Base-by-base conservation (phyloP, 83 land plant genomes). In the Isoetes engelmannii region DNA sequence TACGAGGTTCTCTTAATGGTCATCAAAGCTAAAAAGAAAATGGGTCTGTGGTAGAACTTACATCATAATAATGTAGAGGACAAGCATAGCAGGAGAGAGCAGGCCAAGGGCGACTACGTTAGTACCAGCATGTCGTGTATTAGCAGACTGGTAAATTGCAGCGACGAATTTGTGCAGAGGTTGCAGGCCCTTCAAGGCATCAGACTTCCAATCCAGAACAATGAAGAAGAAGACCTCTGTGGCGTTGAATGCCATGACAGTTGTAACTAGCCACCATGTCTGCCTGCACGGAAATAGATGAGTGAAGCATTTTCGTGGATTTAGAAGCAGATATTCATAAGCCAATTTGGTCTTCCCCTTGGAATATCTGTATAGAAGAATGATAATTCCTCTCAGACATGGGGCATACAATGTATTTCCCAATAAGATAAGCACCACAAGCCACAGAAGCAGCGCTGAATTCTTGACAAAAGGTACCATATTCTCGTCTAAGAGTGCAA, bases 1-100 rank as follows among this genome's bases (percentile, higher is more conserved):
- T 28, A n/a, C n/a, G n/a, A 28, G 37, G 37, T 28, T 28, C 37
- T 28, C 37, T 28, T 28, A 28, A 28, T 28, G 37, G 37, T 28
- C 37, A 28, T 28, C 37, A 28, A 28, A 28, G n/a, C 37, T 0
- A 28, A 28, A 28, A 28, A 28, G 37, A 28, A 28, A 28, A 28
- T 28, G 37, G 37, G 37, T 28, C 37, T 28, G 37, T 28, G 37
- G 37, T 2, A 28, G 37, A 12, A 82, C 97, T 84, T 12, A 90
- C 96, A 90, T 85, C 87, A 90, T 84, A 44, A 77, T 74, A 44
- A 79, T 65, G 61, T 75, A 88, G 5, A 91, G 61, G 57, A 86
- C 81, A 50, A 86, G 54, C 7, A 86, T 56, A 7, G 97, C 81
- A 3, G 86, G 72, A 0, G 87, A 68, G 28, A 88, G 67, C 44